A percentile compares a stretch with the other conserved stretches of the same genome.
These are phyloP conservation scores for Cylindrotheca closterium DNA, from an alignment of 108 stramenopile genomes.

Conservation along the genomic window DNA sequence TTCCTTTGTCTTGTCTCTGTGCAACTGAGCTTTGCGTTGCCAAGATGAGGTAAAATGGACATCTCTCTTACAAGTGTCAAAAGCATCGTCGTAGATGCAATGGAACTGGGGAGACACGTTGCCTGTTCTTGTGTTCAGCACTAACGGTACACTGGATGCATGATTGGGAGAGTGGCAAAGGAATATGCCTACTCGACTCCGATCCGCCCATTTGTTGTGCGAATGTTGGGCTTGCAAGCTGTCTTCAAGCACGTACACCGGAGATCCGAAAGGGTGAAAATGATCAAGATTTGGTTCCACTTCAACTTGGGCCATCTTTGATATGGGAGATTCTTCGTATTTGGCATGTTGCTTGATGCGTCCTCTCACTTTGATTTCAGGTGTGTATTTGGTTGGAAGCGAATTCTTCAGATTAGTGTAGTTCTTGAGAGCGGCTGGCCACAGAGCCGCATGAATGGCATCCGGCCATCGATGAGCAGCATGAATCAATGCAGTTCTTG, in stretches of 20 bases:
- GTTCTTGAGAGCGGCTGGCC: slow-evolving; percentile 29
- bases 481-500: slow-evolving; percentile 52
- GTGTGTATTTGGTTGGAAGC: neutral
- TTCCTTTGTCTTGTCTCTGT: too few species aligned
- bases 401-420: neutral
- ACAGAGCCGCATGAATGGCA: slow-evolving; percentile 32
- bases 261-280: slow-evolving; percentile 29
- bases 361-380: too few species aligned
- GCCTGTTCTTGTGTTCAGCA: slow-evolving; percentile 34
- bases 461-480: slow-evolving; percentile 42
- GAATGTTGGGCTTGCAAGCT: slow-evolving; percentile 3
- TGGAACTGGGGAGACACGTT: too few species aligned
- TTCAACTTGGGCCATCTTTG: slow-evolving; percentile 3
- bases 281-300: slow-evolving; percentile 13
- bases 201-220: slow-evolving; percentile 34
- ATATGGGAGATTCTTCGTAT: neutral
- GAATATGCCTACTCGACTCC: slow-evolving; percentile 33
- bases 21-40: too few species aligned
- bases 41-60: too few species aligned
- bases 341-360: too few species aligned
- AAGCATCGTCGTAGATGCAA: too few species aligned
- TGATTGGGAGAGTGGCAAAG: slow-evolving; percentile 36
- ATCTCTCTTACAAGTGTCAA: too few species aligned
- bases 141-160: slow-evolving; percentile 30
- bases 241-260: slow-evolving; percentile 19